Percentiles rank a stretch among this genome's conserved stretches.
These are phyloP conservation scores for Chaetomidium leptoderma DNA, from an alignment of 495 filamentous ascomycete species.

Conservation along the genomic window DNA sequence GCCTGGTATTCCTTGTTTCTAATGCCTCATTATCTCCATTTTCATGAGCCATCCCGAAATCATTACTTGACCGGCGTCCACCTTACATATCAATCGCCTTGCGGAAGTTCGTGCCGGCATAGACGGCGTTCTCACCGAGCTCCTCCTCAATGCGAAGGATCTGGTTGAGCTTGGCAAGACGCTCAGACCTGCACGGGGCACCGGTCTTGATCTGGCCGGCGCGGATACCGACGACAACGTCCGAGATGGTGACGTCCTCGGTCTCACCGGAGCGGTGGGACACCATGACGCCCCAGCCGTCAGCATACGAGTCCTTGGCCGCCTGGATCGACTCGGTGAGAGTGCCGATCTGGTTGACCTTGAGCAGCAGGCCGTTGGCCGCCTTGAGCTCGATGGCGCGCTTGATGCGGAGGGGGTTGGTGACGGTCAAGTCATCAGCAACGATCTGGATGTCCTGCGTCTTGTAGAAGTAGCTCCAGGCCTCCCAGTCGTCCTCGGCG, in stretches of 20 bases:
- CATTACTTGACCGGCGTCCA: slow-evolving; percentile 1
- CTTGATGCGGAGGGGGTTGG: slow-evolving; percentile 98
- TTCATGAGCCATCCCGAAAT: slow-evolving; percentile 28
- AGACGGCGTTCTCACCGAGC: slow-evolving; percentile 85
- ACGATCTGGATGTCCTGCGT: slow-evolving; percentile 98
- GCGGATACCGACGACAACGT: slow-evolving; percentile 94
- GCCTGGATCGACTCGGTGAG: slow-evolving; percentile 99
- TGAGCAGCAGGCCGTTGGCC: slow-evolving; percentile 94
- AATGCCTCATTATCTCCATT: slow-evolving; percentile 24
- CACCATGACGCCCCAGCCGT: slow-evolving; percentile 99
- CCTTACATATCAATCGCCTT: slow-evolving; percentile 78
- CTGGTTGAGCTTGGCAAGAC: slow-evolving; percentile 99
- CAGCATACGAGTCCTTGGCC: slow-evolving; percentile 96
- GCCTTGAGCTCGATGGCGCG: slow-evolving; percentile 99
- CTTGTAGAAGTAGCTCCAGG: slow-evolving; percentile 99
- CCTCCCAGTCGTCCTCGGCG: slow-evolving; percentile 81
- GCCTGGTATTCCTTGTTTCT: slow-evolving; percentile 27
- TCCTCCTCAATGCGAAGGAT: slow-evolving; percentile 99
- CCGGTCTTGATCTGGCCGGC: slow-evolving; percentile 99
- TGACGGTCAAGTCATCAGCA: slow-evolving; percentile 87
- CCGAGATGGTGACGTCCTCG: slow-evolving; percentile 97
- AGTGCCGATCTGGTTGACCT: slow-evolving; percentile 99
- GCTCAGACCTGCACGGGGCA: slow-evolving; percentile 91
- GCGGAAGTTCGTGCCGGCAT: slow-evolving; percentile 87
- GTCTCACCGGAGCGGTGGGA: slow-evolving; percentile 99